Evolutionary conservation across 768 basidiomycete genomes (phyloP).

Genomic region (Tylopilus plumbeoviolaceoides): DNA sequence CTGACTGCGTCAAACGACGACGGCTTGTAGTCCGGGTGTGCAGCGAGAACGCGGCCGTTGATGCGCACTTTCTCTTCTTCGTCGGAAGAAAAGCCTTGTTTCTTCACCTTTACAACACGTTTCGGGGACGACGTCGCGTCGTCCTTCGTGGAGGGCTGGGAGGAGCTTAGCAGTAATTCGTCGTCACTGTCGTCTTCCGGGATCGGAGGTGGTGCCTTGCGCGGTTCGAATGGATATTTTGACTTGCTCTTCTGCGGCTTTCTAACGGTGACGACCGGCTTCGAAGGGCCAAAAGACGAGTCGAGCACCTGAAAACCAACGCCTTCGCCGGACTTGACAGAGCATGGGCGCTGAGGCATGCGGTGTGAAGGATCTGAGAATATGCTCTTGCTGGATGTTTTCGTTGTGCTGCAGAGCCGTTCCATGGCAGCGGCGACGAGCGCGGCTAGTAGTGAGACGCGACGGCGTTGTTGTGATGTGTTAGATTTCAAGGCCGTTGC

Average conservation of each 20-base stretch:
- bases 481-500: slow-evolving; percentile 24
- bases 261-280: not conserved
- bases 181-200: slow-evolving; percentile 25
- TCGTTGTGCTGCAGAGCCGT: not conserved
- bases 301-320: slow-evolving; percentile 24
- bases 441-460: not conserved
- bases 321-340: slow-evolving; percentile 26
- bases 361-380: slow-evolving; percentile 20
- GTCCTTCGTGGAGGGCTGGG: slow-evolving; percentile 16
- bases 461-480: slow-evolving; percentile 28
- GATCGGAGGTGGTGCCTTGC: not conserved
- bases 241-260: slow-evolving; percentile 9
- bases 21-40: slow-evolving; percentile 25
- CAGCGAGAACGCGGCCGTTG: slow-evolving; percentile 13
- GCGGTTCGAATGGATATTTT: not conserved
- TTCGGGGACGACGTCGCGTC: slow-evolving; percentile 12
- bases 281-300: slow-evolving; percentile 16
- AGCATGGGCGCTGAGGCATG: slow-evolving; percentile 21
- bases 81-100: not conserved
- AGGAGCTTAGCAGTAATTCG: slow-evolving; percentile 27
- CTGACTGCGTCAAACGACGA: slow-evolving; percentile 4
- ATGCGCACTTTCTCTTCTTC: slow-evolving; percentile 12
- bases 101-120: slow-evolving; percentile 12
- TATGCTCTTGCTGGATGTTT: not conserved
- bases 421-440: slow-evolving; percentile 21